A percentile compares a stretch with the other conserved stretches of the same genome.
Conservation (phyloP, 176 grass and related monocot genomes). For the Juncus effusus region DNA sequence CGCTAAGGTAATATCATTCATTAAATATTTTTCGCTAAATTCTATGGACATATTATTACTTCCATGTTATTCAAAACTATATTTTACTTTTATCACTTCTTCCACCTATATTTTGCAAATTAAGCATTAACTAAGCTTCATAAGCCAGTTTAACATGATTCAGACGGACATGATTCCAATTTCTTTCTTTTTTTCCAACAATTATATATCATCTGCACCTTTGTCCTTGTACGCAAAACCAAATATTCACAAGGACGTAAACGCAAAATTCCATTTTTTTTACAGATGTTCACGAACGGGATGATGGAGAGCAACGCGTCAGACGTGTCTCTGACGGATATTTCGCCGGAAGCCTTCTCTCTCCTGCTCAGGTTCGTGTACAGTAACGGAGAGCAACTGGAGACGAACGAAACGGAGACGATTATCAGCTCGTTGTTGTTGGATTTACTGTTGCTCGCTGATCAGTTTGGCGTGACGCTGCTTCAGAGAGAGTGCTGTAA, state of each 20-base stretch:
- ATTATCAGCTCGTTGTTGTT: constrained; percentile 36
- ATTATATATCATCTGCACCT: background rate
- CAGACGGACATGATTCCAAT: too few species aligned
- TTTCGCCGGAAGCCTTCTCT: constrained; percentile 61
- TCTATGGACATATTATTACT: background rate
- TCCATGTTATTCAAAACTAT: background rate
- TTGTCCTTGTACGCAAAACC: constrained; percentile 5
- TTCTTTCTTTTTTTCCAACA: too few species aligned
- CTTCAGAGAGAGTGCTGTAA: constrained; percentile 91
- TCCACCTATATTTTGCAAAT: background rate
- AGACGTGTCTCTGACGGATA: constrained; percentile 56
- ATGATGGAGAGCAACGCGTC: constrained; percentile 84
- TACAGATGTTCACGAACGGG: constrained; percentile 96
- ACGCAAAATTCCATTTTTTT: constrained; percentile 8
- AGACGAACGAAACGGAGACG: constrained; percentile 36
- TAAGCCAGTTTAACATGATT: too few species aligned
- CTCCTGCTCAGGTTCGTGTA: constrained; percentile 90
- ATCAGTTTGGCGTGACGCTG: constrained; percentile 67
- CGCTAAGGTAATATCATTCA: constrained; percentile 51
- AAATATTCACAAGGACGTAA: constrained; percentile 11
- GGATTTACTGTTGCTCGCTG: constrained; percentile 66
- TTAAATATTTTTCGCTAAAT: too few species aligned
- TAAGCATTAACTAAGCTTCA: background rate
- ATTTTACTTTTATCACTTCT: constrained; percentile 6
- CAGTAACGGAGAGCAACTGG: constrained; percentile 41